Conservation (phyloP, 2,329 filamentous ascomycete species). For the Pseudocercospora crystallina region DNA sequence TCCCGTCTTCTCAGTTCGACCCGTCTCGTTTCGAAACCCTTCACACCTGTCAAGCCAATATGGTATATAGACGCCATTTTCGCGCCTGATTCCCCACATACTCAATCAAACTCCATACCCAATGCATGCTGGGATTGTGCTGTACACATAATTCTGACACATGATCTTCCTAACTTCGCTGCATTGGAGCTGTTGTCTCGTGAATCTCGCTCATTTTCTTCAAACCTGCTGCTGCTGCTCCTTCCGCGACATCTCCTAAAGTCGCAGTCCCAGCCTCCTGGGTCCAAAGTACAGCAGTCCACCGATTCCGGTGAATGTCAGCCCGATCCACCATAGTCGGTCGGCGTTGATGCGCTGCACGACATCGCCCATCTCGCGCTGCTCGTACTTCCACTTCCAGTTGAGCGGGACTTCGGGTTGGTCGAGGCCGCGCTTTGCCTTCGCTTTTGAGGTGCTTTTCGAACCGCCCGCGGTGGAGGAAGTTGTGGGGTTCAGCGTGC, state of each 20-base stretch:
- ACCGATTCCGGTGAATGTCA: constrained; percentile 49
- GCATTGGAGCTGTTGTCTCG: no score
- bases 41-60: no score
- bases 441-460: constrained; percentile 34
- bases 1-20: no score
- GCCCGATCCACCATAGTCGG: constrained; percentile 52
- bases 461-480: constrained; percentile 39
- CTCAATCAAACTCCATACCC: no score
- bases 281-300: constrained; percentile 49
- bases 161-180: no score
- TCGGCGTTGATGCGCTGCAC: constrained; percentile 44
- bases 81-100: no score
- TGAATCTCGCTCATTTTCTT: no score
- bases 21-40: no score
- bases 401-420: constrained; percentile 39
- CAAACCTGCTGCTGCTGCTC: no score
- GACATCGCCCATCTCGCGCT: constrained; percentile 24
- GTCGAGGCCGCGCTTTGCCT: constrained; percentile 31
- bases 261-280: constrained; percentile 34
- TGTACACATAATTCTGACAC: no score
- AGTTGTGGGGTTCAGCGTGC: constrained; percentile 60
- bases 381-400: constrained; percentile 24
- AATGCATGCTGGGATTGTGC: no score
- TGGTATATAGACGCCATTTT: no score
- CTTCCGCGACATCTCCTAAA: constrained; percentile 6